These are phyloP conservation scores for Fusarium kyushuense DNA, from an alignment of 2,329 filamentous ascomycete genomes.

Conservation along the genomic window DNA sequence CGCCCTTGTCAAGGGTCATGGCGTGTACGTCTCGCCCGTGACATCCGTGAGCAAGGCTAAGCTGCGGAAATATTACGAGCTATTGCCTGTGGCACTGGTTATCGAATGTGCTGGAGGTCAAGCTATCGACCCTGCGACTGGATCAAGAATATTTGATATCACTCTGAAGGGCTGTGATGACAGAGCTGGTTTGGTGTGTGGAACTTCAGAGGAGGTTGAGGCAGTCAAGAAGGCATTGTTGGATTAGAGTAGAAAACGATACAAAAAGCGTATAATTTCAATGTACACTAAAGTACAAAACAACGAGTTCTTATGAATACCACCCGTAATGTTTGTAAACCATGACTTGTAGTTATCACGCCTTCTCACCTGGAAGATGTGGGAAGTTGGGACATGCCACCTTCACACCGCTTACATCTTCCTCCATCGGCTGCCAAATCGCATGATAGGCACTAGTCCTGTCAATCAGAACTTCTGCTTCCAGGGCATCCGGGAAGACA, in stretches of 20 bases:
- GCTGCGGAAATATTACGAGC: slow-evolving; percentile 68
- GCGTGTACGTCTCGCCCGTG: slow-evolving; percentile 70
- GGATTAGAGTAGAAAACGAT: neutral
- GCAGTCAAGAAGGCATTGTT: slow-evolving; percentile 45
- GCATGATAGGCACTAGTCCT: slow-evolving; percentile 31
- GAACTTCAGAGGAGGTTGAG: slow-evolving; percentile 63
- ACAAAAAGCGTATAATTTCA: neutral
- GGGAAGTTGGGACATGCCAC: slow-evolving; percentile 33
- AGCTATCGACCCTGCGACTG: slow-evolving; percentile 64
- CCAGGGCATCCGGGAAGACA: slow-evolving; percentile 26
- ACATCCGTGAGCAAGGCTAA: slow-evolving; percentile 65
- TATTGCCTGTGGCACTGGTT: slow-evolving; percentile 70
- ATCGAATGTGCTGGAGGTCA: slow-evolving; percentile 70
- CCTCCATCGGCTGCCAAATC: slow-evolving; percentile 28
- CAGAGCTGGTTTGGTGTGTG: slow-evolving; percentile 63
- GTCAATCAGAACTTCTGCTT: slow-evolving; percentile 11
- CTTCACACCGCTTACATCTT: slow-evolving; percentile 9
- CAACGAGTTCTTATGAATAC: neutral
- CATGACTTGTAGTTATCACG: neutral
- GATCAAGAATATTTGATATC: slow-evolving; percentile 56
- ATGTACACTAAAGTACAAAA: neutral
- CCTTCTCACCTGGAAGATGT: neutral
- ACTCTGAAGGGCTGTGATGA: slow-evolving; percentile 60
- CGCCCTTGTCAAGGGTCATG: slow-evolving; percentile 70
- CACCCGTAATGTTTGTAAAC: too few species aligned